A percentile compares a stretch with the other conserved stretches of the same genome.
Evolutionary conservation across 257 asterid species (phyloP).

Genomic region (Gentiana dahurica): DNA sequence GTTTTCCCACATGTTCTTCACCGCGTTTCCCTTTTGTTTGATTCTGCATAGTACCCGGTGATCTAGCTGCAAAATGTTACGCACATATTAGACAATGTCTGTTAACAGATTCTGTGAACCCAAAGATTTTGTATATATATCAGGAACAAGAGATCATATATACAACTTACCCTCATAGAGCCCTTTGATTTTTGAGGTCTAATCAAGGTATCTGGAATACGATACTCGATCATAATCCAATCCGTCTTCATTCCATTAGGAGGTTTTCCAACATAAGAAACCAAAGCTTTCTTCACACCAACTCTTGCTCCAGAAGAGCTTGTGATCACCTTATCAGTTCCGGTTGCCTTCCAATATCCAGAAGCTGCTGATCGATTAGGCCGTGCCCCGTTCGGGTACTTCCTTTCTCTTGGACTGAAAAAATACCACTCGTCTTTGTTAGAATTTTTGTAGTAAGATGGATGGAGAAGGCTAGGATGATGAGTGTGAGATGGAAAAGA

Average conservation of each 20-base stretch:
- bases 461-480: too few species aligned
- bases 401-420: slow-evolving; percentile 58
- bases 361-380: slow-evolving; percentile 47
- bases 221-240: slow-evolving; percentile 61
- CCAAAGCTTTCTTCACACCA: slow-evolving; percentile 47
- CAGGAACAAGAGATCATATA: too few species aligned
- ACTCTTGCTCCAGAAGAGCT: slow-evolving; percentile 35
- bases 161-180: slow-evolving; percentile 52
- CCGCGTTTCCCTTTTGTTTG: slow-evolving; percentile 63
- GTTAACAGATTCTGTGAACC: too few species aligned
- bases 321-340: slow-evolving; percentile 38
- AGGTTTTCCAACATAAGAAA: slow-evolving; percentile 53
- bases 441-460: too few species aligned
- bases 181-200: slow-evolving; percentile 33
- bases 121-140: too few species aligned
- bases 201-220: slow-evolving; percentile 29
- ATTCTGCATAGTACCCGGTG: slow-evolving; percentile 63
- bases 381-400: slow-evolving; percentile 58
- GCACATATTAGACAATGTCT: too few species aligned
- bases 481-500: too few species aligned
- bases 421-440: slow-evolving; percentile 54
- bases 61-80: slow-evolving; percentile 33
- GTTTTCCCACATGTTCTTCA: slow-evolving; percentile 37
- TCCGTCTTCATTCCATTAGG: slow-evolving; percentile 38
- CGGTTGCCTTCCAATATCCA: slow-evolving; percentile 69